Evolutionary conservation across 2,329 filamentous ascomycete genomes (phyloP).

Genomic region (Epichloe glyceriae): DNA sequence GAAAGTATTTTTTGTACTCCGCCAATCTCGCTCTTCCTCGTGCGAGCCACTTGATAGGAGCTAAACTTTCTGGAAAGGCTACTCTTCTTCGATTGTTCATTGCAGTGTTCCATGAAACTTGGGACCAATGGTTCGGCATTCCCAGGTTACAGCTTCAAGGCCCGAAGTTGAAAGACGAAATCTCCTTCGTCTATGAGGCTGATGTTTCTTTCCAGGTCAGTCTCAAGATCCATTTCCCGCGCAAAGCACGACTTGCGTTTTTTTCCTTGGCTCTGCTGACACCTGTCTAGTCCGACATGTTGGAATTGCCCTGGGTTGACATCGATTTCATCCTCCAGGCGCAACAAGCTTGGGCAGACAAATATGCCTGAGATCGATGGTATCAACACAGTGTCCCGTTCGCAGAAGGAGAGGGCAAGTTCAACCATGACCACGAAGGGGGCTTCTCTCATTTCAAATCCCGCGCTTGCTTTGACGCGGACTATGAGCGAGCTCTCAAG

Average conservation of each 20-base stretch:
- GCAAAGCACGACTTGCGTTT: background rate
- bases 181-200: constrained; percentile 15
- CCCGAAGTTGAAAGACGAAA: constrained; percentile 4
- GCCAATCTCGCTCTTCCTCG: constrained; percentile 34
- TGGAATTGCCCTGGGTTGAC: constrained; percentile 31
- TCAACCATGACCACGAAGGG: constrained; percentile 12
- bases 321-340: constrained; percentile 33
- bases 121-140: constrained; percentile 25
- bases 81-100: constrained; percentile 26
- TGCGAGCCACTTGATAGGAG: constrained; percentile 30
- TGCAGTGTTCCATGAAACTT: constrained; percentile 23
- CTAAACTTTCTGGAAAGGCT: constrained; percentile 29
- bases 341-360: constrained; percentile 33
- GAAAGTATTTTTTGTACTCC: constrained; percentile 37
- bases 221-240: background rate
- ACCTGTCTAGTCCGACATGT: constrained; percentile 25
- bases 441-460: constrained; percentile 19
- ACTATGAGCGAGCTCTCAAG: constrained; percentile 17
- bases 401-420: background rate
- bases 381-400: constrained; percentile 20
- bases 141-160: constrained; percentile 8
- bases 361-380: constrained; percentile 20
- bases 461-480: constrained; percentile 23
- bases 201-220: constrained; percentile 32
- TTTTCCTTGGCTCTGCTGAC: background rate